Conservation (phyloP, 1,284 basidiomycete species). For the Psilocybe mexicana region DNA sequence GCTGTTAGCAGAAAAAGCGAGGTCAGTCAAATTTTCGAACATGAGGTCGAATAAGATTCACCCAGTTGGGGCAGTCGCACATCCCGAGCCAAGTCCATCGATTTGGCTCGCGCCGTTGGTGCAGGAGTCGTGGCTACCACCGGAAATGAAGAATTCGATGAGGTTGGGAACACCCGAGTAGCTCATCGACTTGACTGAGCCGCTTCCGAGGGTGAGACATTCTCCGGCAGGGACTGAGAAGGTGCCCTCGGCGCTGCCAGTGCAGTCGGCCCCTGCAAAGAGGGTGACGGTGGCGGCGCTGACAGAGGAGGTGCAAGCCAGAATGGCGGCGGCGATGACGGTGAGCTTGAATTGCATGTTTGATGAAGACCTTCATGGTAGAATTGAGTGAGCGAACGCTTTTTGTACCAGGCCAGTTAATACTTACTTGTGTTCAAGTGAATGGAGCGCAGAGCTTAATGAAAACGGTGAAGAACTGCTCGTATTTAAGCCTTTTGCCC, state of each 20-base stretch:
- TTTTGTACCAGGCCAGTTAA: too few relatives aligned
- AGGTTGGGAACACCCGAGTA: constrained; percentile 9
- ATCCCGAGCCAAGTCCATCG: constrained; percentile 9
- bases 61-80: constrained; percentile 9
- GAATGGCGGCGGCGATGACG: constrained; percentile 3
- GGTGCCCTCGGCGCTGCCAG: background rate
- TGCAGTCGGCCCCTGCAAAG: constrained; percentile 3
- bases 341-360: background rate
- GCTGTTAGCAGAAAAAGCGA: too few relatives aligned
- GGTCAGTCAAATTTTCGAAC: too few relatives aligned
- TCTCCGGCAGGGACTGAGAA: background rate
- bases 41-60: background rate
- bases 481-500: too few relatives aligned
- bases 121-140: constrained; percentile 5
- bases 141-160: constrained; percentile 9
- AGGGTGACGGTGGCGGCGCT: constrained; percentile 5
- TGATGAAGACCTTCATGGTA: too few relatives aligned
- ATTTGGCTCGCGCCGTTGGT: constrained; percentile 6
- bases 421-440: too few relatives aligned
- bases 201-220: constrained; percentile 2
- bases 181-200: background rate
- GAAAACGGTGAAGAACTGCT: too few relatives aligned
- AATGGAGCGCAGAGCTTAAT: too few relatives aligned
- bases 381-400: too few relatives aligned
- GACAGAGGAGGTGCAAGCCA: constrained; percentile 2